These are phyloP conservation scores for Leccinum uliginosum DNA, from an alignment of 768 basidiomycete genomes.

Conservation along the genomic window DNA sequence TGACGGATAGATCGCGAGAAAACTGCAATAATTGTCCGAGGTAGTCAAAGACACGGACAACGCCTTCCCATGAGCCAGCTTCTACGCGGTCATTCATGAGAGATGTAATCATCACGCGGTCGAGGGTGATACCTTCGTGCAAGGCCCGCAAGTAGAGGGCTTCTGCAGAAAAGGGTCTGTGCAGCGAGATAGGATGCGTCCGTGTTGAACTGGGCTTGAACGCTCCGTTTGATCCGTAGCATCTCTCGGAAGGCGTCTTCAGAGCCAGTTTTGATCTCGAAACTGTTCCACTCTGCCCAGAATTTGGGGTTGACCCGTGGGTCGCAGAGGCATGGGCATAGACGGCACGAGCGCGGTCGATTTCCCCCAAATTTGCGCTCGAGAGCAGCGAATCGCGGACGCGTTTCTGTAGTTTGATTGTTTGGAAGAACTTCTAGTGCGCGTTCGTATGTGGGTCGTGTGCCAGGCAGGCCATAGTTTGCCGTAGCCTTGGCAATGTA, in stretches of 20 bases:
- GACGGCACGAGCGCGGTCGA: slow-evolving; percentile 93
- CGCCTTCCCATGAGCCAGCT: slow-evolving; percentile 73
- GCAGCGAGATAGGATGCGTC: slow-evolving; percentile 92
- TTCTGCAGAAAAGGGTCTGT: slow-evolving; percentile 78
- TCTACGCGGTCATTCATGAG: slow-evolving; percentile 84
- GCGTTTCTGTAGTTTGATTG: slow-evolving; percentile 95
- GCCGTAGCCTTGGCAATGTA: slow-evolving; percentile 96
- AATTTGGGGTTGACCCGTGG: slow-evolving; percentile 90
- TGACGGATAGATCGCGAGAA: slow-evolving; percentile 45
- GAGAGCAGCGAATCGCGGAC: slow-evolving; percentile 89
- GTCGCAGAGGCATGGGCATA: slow-evolving; percentile 98
- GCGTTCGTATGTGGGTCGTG: slow-evolving; percentile 92
- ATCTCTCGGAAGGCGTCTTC: slow-evolving; percentile 98
- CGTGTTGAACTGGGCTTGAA: slow-evolving; percentile 98
- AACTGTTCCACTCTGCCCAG: slow-evolving; percentile 96
- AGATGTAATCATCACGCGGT: slow-evolving; percentile 59
- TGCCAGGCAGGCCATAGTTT: slow-evolving; percentile 95
- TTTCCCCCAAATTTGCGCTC: slow-evolving; percentile 98
- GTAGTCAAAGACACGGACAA: slow-evolving; percentile 65
- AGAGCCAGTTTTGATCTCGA: slow-evolving; percentile 97
- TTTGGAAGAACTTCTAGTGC: slow-evolving; percentile 93
- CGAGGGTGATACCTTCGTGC: slow-evolving; percentile 56
- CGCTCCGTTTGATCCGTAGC: slow-evolving; percentile 94
- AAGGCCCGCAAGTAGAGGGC: slow-evolving; percentile 62
- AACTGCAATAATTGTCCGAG: slow-evolving; percentile 37